Conservation (phyloP, 73 alveolate species). For the Effrenium voratum region DNA sequence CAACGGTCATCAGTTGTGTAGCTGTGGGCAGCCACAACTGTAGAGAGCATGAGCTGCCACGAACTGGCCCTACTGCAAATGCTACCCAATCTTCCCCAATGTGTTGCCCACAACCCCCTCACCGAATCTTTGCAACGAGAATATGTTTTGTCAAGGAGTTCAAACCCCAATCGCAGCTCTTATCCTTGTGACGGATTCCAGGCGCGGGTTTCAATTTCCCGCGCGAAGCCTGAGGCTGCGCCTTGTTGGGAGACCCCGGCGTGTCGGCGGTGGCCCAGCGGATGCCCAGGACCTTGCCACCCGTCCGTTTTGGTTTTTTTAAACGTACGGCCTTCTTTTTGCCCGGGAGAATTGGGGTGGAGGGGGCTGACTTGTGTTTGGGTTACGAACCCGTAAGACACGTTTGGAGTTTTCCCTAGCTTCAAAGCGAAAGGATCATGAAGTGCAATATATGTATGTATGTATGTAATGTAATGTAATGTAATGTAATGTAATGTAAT, state of each 20-base stretch:
- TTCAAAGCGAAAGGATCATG: not conserved
- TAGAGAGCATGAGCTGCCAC: not conserved
- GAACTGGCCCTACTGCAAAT: not conserved
- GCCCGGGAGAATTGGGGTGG: not conserved
- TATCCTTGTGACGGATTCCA: not conserved
- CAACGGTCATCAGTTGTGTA: not conserved
- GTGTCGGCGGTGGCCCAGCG: slow-evolving; percentile 6
- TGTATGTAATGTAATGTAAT: not conserved
- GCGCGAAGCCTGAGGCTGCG: slow-evolving; percentile 8
- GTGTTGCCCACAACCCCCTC: not conserved
- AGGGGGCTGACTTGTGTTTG: not conserved
- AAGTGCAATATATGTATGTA: not conserved
- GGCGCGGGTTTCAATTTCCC: not conserved
- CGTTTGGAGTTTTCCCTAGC: not conserved
- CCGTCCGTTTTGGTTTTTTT: not conserved
- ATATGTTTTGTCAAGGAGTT: not conserved
- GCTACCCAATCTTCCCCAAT: not conserved
- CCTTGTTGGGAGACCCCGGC: not conserved
- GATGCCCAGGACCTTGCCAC: slow-evolving; percentile 14
- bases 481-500: not conserved
- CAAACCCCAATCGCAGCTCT: not conserved
- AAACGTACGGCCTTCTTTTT: not conserved
- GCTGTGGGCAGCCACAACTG: not conserved
- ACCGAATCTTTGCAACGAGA: not conserved
- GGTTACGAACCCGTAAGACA: not conserved